These are phyloP conservation scores for Rhizopogon roseolus DNA, from an alignment of 768 basidiomycete species.

Conservation along the genomic window DNA sequence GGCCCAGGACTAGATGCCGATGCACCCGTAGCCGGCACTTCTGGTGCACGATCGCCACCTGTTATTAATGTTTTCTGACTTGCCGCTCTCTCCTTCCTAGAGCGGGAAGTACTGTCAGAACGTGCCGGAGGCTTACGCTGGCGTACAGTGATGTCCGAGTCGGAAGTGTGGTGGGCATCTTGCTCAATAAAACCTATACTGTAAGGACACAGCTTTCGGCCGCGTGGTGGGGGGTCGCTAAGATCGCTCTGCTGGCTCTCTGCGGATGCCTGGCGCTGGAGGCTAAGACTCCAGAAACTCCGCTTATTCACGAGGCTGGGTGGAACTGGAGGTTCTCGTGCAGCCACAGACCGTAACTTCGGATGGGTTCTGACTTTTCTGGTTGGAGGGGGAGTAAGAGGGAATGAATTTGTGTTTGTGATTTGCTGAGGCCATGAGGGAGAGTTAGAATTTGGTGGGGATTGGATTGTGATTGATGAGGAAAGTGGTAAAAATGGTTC, in stretches of 20 bases:
- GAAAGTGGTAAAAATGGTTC: conserved; percentile 21
- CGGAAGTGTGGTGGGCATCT: neutral
- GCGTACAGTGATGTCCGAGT: neutral
- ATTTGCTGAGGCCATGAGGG: conserved; percentile 23
- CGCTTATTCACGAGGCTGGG: conserved; percentile 25
- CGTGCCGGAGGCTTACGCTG: neutral
- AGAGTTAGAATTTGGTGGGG: conserved; percentile 18
- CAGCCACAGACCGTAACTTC: conserved; percentile 21
- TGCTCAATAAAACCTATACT: neutral
- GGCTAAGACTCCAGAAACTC: conserved; percentile 15
- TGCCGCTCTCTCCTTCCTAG: neutral
- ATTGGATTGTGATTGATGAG: conserved; percentile 10
- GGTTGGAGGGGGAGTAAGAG: conserved; percentile 23
- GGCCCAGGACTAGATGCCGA: neutral
- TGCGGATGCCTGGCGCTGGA: conserved; percentile 21
- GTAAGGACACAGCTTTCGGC: conserved; percentile 7
- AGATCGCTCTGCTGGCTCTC: conserved; percentile 25
- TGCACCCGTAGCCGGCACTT: neutral
- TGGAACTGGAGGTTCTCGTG: conserved; percentile 26
- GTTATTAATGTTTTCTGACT: neutral
- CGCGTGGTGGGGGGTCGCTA: conserved; percentile 12
- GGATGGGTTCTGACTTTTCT: conserved; percentile 23
- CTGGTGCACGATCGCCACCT: neutral
- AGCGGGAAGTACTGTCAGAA: neutral
- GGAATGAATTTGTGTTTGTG: conserved; percentile 25